Evolutionary conservation across 495 filamentous ascomycete species (phyloP).

Genomic region (Trichoderma parareesei): DNA sequence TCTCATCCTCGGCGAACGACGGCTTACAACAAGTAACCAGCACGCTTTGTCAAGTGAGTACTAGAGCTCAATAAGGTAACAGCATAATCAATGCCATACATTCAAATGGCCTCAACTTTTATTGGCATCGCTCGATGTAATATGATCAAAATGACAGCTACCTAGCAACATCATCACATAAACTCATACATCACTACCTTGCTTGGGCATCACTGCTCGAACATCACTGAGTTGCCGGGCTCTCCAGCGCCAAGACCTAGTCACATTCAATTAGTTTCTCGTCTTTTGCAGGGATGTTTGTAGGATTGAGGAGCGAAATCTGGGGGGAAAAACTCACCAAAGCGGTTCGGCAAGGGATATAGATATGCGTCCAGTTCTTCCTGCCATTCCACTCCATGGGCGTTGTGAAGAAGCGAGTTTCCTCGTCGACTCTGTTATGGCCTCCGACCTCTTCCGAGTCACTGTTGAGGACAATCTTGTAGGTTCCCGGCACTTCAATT

Average conservation of each 20-base stretch:
- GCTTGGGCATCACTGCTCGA: too few species aligned
- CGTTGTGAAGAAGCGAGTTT: constrained; percentile 83
- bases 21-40: too few species aligned
- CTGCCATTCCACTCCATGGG: constrained; percentile 81
- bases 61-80: too few species aligned
- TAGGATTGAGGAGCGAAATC: neutral
- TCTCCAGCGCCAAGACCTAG: neutral
- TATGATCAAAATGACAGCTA: too few species aligned
- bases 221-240: neutral
- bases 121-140: too few species aligned
- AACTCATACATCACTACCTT: too few species aligned
- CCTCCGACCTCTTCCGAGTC: constrained; percentile 76
- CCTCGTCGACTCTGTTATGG: constrained; percentile 63
- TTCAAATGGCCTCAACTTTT: too few species aligned
- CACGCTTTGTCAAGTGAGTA: too few species aligned
- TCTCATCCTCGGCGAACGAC: too few species aligned
- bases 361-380: constrained; percentile 85
- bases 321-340: constrained; percentile 51
- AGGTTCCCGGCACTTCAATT: constrained; percentile 74
- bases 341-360: constrained; percentile 78
- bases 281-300: too few species aligned
- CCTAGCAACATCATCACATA: too few species aligned
- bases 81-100: too few species aligned
- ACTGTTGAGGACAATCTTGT: constrained; percentile 77
- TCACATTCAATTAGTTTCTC: constrained; percentile 5